These are phyloP conservation scores for Beauveria pseudobassiana DNA, from an alignment of 2,329 filamentous ascomycete species.

Conservation along the genomic window DNA sequence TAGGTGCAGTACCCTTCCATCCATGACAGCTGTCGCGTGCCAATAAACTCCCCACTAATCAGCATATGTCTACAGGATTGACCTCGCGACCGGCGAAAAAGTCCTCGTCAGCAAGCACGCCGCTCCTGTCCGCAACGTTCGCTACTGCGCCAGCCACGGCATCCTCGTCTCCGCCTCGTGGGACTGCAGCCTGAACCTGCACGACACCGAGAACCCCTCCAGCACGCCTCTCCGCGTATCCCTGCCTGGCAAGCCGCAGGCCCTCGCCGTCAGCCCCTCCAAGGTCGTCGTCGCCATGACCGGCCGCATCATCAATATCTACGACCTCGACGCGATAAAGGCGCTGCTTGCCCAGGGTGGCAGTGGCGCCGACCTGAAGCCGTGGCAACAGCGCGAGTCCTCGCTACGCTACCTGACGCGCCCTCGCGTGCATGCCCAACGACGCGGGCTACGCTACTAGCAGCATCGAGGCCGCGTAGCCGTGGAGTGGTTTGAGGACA, in stretches of 20 bases:
- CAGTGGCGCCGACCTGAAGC: slow-evolving; percentile 49
- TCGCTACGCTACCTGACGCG: slow-evolving; percentile 92
- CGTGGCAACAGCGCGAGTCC: slow-evolving; percentile 90
- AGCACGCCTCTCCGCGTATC: slow-evolving; percentile 55
- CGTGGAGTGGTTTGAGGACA: slow-evolving; percentile 96
- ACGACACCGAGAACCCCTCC: slow-evolving; percentile 51
- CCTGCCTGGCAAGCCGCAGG: slow-evolving; percentile 83
- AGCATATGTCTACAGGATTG: slow-evolving; percentile 37
- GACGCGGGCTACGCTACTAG: slow-evolving; percentile 89
- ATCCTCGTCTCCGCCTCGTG: slow-evolving; percentile 86
- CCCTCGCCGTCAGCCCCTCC: slow-evolving; percentile 65
- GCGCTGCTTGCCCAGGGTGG: slow-evolving; percentile 39
- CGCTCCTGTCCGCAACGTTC: slow-evolving; percentile 73
- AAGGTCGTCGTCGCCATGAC: slow-evolving; percentile 96
- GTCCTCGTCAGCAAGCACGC: slow-evolving; percentile 71
- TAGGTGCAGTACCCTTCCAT: slow-evolving; percentile 40
- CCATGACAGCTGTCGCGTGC: not conserved
- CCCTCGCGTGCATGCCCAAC: slow-evolving; percentile 92
- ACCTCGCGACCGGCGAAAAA: slow-evolving; percentile 65
- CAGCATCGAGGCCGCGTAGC: slow-evolving; percentile 90
- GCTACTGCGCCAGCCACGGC: slow-evolving; percentile 68
- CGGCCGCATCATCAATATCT: slow-evolving; percentile 86
- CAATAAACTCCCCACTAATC: not conserved
- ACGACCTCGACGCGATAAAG: slow-evolving; percentile 68
- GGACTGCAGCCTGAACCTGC: slow-evolving; percentile 85